Base-by-base conservation (phyloP, 202 grass and related monocot genomes). In the Brachypodium distachyon region DNA sequence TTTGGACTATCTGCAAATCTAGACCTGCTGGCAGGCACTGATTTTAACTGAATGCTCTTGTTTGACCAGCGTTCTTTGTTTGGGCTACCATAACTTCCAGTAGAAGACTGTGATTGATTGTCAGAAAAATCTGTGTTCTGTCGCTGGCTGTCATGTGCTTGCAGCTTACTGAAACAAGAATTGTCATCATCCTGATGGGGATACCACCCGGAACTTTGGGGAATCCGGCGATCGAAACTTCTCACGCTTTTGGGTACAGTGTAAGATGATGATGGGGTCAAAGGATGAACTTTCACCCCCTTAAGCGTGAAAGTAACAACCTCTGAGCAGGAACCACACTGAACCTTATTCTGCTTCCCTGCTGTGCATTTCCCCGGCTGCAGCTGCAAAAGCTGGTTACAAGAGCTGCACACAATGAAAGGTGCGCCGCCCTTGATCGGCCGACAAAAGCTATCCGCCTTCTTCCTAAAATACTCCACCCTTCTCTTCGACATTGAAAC, bases 261-360 rank as follows among this genome's bases (percentile, higher is more conserved):
- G 38, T 64, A 56, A n/a, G 79, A 19, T 1, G 82, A 56, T 19
- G 64, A 48, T 6, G 17, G 14, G 25, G 63, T 72, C 21, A 41
- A 56, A 1, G 67, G 76, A 34, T 79, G 80, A 57, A 87, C 60
- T 73, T 85, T 92, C 10, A 54, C 70, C 42, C 85, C 80, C 39
- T 85, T 76, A 49, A 87, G 74, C 68, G 82, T 85, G n/a, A 94
- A 62, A 49, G 21, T 60, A 67, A 90, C 69, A n/a, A 86, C 51
- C 82, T 88, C 77, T 37, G 77, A 97, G 75, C 94, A 97, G 37
- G 91, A 84, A 48, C 91, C 94, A 67, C 94, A 97, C 43, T 82
- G 85, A 65, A 85, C 76, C 46, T 52, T 72, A 71, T 67, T 84
- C 26, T 76, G 50, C 79, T 61, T 87, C 58, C 80, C 32, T 34